A percentile compares a stretch with the other conserved stretches of the same genome.
These are phyloP conservation scores for Paramecium pentaurelia DNA, from an alignment of 73 alveolate species.

Conservation along the genomic window DNA sequence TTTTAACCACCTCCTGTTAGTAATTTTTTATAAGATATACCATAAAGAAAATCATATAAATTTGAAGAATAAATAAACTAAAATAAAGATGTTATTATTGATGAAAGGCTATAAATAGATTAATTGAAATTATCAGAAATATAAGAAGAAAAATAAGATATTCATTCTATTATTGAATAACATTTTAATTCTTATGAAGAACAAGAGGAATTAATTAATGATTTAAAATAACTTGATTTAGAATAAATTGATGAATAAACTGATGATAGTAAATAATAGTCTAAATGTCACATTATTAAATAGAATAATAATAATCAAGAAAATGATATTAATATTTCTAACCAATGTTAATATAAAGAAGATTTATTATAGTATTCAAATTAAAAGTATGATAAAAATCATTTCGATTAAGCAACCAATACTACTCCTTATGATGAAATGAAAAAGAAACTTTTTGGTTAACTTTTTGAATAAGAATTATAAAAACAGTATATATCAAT, in stretches of 20 bases:
- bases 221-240: background rate
- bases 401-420: background rate
- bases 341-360: background rate
- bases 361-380: background rate
- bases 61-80: background rate
- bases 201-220: background rate
- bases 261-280: background rate
- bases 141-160: background rate
- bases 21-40: background rate
- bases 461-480: background rate
- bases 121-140: background rate
- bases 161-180: background rate
- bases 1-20: background rate
- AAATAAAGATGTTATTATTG: background rate
- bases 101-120: background rate
- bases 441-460: background rate
- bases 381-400: background rate
- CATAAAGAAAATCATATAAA: background rate
- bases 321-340: background rate
- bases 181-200: background rate
- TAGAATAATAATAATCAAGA: background rate
- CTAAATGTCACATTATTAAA: background rate
- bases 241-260: background rate
- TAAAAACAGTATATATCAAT: background rate
- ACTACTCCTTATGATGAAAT: background rate